A percentile compares a stretch with the other conserved stretches of the same genome.
Evolutionary conservation across 1,284 basidiomycete species (phyloP).

Genomic region (Hemileccinum hortonii): DNA sequence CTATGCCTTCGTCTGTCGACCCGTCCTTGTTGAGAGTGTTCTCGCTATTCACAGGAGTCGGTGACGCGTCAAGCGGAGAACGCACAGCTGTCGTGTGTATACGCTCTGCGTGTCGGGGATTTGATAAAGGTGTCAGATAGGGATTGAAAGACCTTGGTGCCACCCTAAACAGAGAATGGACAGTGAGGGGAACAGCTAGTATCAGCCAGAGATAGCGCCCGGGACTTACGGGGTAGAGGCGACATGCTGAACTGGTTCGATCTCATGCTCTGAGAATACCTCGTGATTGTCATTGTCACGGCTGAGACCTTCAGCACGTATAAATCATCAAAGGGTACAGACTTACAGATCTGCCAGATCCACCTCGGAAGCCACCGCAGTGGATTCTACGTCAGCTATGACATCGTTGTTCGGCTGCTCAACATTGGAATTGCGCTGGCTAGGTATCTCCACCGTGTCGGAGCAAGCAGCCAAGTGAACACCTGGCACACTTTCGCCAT

Average conservation of each 20-base stretch:
- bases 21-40: neutral
- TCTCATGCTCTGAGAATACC: neutral
- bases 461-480: neutral
- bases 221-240: conserved; percentile 21
- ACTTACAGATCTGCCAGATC: conserved; percentile 11
- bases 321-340: neutral
- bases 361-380: neutral
- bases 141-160: conserved; percentile 20
- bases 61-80: conserved; percentile 6
- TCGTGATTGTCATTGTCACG: neutral
- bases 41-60: conserved; percentile 2
- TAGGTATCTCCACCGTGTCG: neutral
- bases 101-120: conserved; percentile 14
- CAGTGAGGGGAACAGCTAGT: neutral
- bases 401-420: neutral
- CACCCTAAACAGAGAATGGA: conserved; percentile 8
- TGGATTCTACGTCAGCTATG: neutral
- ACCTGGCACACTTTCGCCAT: neutral
- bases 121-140: conserved; percentile 28
- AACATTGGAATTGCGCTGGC: neutral
- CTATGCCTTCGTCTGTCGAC: neutral
- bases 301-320: conserved; percentile 4
- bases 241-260: neutral
- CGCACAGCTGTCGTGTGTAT: neutral
- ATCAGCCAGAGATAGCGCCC: neutral